Percentiles rank a stretch among this genome's conserved stretches.
These are phyloP conservation scores for Amanita brunnescens DNA, from an alignment of 768 basidiomycete genomes.

Conservation along the genomic window DNA sequence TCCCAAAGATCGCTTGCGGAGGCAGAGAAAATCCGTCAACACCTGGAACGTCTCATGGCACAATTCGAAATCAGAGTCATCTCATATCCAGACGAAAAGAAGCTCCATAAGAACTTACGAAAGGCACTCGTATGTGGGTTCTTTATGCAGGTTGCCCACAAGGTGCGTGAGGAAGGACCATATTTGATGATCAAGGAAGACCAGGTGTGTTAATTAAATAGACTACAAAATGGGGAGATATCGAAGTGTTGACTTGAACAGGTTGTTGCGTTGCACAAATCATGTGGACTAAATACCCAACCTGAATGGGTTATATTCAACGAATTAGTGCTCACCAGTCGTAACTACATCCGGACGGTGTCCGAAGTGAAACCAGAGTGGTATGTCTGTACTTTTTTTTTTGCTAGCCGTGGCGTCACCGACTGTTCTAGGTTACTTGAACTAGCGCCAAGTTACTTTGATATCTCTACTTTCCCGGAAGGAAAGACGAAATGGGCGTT, in stretches of 20 bases:
- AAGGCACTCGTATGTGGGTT: conserved; percentile 85
- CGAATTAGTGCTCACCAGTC: conserved; percentile 89
- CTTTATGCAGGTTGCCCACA: conserved; percentile 98
- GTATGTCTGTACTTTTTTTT: conserved; percentile 26
- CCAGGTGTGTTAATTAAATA: conserved; percentile 42
- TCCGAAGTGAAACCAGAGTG: conserved; percentile 84
- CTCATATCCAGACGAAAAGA: conserved; percentile 57
- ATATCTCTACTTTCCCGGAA: conserved; percentile 51
- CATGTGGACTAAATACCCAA: conserved; percentile 77
- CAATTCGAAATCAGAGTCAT: conserved; percentile 74
- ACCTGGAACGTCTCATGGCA: conserved; percentile 89
- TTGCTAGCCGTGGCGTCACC: neutral
- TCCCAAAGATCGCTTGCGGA: conserved; percentile 42
- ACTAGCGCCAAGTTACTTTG: conserved; percentile 52
- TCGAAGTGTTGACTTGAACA: conserved; percentile 13
- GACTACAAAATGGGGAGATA: neutral
- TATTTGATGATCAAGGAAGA: conserved; percentile 95
- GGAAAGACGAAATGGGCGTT: conserved; percentile 66
- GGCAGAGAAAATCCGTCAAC: conserved; percentile 89
- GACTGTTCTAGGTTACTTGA: conserved; percentile 27
- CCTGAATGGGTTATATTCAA: conserved; percentile 94
- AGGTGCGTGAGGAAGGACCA: conserved; percentile 81
- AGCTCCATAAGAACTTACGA: conserved; percentile 66
- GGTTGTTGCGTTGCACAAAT: conserved; percentile 79
- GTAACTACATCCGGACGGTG: conserved; percentile 86